Evolutionary conservation across 2,329 filamentous ascomycete genomes (phyloP).

Genomic region (Nothophaeocryptopus gaeumannii): DNA sequence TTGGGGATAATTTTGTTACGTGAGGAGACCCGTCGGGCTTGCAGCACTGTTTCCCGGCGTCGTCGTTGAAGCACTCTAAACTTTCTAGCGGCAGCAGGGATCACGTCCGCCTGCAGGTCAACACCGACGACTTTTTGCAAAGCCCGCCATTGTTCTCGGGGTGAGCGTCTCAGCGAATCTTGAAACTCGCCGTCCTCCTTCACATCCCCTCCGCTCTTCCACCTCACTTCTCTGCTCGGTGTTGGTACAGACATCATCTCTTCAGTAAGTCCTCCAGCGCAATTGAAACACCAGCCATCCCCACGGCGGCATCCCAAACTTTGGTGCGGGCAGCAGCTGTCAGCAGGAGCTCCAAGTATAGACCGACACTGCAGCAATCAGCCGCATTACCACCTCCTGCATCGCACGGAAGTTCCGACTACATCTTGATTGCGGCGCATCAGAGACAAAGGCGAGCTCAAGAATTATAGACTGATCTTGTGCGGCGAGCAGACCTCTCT

Average conservation of each 20-base stretch:
- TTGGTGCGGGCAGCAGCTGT: not conserved
- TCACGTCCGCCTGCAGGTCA: not conserved
- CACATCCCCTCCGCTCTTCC: too few species aligned
- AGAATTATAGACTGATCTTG: not conserved
- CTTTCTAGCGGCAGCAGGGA: conserved; percentile 2
- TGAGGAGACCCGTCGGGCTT: conserved; percentile 1
- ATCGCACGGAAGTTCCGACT: too few species aligned
- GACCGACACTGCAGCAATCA: too few species aligned
- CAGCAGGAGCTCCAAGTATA: too few species aligned
- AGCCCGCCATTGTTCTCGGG: too few species aligned
- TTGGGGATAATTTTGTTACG: not conserved
- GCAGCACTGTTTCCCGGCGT: not conserved
- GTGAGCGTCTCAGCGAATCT: too few species aligned
- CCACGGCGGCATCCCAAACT: not conserved
- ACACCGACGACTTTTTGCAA: too few species aligned
- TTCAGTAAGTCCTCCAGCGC: conserved; percentile 1
- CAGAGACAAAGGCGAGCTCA: too few species aligned
- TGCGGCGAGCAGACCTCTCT: conserved; percentile 1
- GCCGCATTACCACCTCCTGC: too few species aligned
- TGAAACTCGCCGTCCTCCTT: too few species aligned
- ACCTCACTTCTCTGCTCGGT: too few species aligned
- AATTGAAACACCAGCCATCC: not conserved
- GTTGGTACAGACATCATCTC: not conserved
- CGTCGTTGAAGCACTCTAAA: conserved; percentile 1
- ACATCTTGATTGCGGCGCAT: too few species aligned